These are phyloP conservation scores for Paecilomyces sp. DNA, from an alignment of 2,329 filamentous ascomycete species.

Conservation along the genomic window DNA sequence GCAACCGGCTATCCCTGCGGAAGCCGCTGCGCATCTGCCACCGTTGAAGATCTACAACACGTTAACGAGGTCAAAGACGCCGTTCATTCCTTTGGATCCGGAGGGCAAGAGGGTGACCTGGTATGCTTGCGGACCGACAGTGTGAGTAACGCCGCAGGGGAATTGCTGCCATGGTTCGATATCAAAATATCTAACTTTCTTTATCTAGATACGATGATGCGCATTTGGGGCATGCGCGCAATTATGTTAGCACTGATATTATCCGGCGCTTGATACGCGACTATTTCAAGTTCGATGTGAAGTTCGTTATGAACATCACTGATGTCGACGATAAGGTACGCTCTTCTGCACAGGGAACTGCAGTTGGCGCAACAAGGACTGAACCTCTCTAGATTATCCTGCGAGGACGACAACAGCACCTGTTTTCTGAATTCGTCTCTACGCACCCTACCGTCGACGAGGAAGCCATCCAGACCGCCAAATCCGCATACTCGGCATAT, in stretches of 20 bases:
- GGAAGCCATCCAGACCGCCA: slow-evolving; percentile 43
- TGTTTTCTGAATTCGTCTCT: slow-evolving; percentile 63
- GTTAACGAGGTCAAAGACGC: slow-evolving; percentile 64
- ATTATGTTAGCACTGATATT: slow-evolving; percentile 88
- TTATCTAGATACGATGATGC: slow-evolving; percentile 65
- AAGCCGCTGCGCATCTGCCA: slow-evolving; percentile 33
- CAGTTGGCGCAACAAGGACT: background rate
- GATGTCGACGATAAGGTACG: slow-evolving; percentile 69
- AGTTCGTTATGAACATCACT: slow-evolving; percentile 91
- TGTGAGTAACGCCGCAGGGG: slow-evolving; percentile 63
- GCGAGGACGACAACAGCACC: slow-evolving; percentile 65
- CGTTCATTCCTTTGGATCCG: slow-evolving; percentile 65
- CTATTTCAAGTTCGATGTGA: slow-evolving; percentile 75
- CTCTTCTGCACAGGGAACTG: background rate
- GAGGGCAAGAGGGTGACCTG: slow-evolving; percentile 65
- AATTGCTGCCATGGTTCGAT: background rate
- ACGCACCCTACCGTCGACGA: slow-evolving; percentile 38
- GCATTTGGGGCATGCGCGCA: slow-evolving; percentile 76
- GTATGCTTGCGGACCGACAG: slow-evolving; percentile 86
- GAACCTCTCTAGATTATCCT: slow-evolving; percentile 49
- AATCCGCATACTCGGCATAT: slow-evolving; percentile 49
- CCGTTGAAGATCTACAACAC: slow-evolving; percentile 73
- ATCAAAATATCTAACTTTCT: background rate
- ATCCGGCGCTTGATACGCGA: slow-evolving; percentile 73
- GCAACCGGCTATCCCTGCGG: slow-evolving; percentile 26